phyloP scores from a whole-genome alignment of 352 stramenopile species.

The Peronospora belbahrii region DNA sequence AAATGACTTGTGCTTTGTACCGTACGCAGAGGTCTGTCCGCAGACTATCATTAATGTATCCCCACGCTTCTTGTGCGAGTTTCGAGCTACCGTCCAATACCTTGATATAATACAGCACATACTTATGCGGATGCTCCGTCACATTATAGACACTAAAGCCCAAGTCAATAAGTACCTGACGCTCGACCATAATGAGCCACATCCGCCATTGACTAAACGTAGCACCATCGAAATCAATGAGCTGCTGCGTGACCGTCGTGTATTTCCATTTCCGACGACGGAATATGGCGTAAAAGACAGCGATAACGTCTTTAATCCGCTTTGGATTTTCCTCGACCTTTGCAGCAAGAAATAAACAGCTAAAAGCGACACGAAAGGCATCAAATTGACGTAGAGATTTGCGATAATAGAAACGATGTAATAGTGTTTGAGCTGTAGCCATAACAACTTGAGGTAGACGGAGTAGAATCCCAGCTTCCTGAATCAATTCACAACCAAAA shows the following conservation, averaged over 20 bases:
- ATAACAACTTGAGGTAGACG: constrained; percentile 85
- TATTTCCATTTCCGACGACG: constrained; percentile 53
- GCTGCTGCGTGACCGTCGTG: constrained; percentile 39
- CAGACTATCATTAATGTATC: constrained; percentile 88
- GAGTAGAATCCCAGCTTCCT: constrained; percentile 84
- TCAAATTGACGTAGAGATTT: constrained; percentile 84
- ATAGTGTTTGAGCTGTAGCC: constrained; percentile 85
- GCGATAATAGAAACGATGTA: constrained; percentile 88
- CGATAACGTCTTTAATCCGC: constrained; percentile 72
- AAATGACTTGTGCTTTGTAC: constrained; percentile 75
- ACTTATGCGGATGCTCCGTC: constrained; percentile 91
- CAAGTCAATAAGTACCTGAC: constrained; percentile 88
- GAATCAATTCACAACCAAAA: constrained; percentile 87
- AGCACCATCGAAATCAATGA: constrained; percentile 57
- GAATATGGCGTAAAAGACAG: constrained; percentile 87
- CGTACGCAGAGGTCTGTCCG: constrained; percentile 80
- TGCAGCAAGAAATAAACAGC: constrained; percentile 81
- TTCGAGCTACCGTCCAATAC: constrained; percentile 62
- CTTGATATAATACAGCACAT: constrained; percentile 90
- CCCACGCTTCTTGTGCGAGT: constrained; percentile 81
- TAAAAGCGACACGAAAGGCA: constrained; percentile 83
- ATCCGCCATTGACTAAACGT: constrained; percentile 69
- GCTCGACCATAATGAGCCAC: constrained; percentile 84
- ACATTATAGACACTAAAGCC: constrained; percentile 90
- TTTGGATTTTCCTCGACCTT: constrained; percentile 87